A percentile compares a stretch with the other conserved stretches of the same genome.
Conservation (phyloP, 2,329 filamentous ascomycete species). For the Pyrenochaeta sp. region DNA sequence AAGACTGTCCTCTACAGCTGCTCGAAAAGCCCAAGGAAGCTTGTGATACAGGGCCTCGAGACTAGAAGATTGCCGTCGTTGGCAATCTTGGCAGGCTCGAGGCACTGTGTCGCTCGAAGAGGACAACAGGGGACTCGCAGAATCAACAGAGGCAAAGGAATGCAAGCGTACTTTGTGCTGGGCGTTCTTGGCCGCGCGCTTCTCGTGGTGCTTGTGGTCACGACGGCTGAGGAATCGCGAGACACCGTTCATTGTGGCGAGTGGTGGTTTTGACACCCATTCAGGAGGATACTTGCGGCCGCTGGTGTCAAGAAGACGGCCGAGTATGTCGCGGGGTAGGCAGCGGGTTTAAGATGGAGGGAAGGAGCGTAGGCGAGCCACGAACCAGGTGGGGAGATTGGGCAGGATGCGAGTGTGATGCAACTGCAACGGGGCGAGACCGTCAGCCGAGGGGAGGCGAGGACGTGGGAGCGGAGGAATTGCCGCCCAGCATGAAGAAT, state of each 20-base stretch:
- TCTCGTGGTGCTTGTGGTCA: conserved; percentile 61
- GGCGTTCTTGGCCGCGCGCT: conserved; percentile 44
- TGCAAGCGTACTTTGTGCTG: conserved; percentile 44
- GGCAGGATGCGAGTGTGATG: conserved; percentile 4
- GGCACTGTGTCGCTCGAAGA: conserved; percentile 14
- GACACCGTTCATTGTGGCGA: conserved; percentile 57
- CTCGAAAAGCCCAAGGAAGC: conserved; percentile 30
- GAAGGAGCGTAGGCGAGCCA: conserved; percentile 18
- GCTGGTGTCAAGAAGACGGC: conserved; percentile 7
- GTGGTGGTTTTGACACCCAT: conserved; percentile 23
- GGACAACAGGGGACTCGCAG: conserved; percentile 15
- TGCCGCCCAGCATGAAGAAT: not conserved
- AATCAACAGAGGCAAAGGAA: conserved; percentile 22
- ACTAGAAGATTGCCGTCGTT: conserved; percentile 23
- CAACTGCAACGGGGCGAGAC: not conserved
- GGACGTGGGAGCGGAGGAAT: not conserved
- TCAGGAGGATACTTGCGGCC: conserved; percentile 18
- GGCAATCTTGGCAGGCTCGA: conserved; percentile 10
- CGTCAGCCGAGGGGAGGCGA: conserved; percentile 5
- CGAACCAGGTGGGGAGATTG: conserved; percentile 2
- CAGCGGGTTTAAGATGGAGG: conserved; percentile 16
- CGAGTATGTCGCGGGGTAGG: conserved; percentile 23
- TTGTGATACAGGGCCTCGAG: conserved; percentile 32
- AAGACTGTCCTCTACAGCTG: conserved; percentile 23
- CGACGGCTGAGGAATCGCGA: conserved; percentile 75